A percentile compares a stretch with the other conserved stretches of the same genome.
These are phyloP conservation scores for Aristolochia contorta DNA, from an alignment of 164 flowering plant species.

Conservation along the genomic window DNA sequence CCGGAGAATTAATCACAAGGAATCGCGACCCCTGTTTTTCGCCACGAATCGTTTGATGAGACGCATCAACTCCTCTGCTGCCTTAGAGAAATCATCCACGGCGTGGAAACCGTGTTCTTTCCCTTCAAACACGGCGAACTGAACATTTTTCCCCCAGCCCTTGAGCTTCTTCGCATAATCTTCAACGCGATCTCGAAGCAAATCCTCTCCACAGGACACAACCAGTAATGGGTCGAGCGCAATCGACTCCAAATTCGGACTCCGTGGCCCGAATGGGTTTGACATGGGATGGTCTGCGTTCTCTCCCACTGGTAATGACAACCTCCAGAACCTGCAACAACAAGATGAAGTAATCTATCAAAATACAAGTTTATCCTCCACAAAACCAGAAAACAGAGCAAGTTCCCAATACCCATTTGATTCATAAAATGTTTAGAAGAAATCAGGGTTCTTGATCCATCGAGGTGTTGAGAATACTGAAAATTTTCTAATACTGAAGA, in stretches of 20 bases:
- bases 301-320: slow-evolving; percentile 50
- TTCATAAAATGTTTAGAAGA: too few relatives aligned
- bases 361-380: too few relatives aligned
- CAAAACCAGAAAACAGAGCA: too few relatives aligned
- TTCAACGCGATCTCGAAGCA: slow-evolving; percentile 45
- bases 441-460: too few relatives aligned
- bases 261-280: slow-evolving; percentile 58
- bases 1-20: too few relatives aligned
- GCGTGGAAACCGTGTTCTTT: slow-evolving; percentile 70
- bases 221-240: slow-evolving; percentile 54
- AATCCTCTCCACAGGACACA: slow-evolving; percentile 44
- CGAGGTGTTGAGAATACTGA: too few relatives aligned
- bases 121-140: slow-evolving; percentile 57
- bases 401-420: too few relatives aligned
- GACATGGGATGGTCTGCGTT: slow-evolving; percentile 54
- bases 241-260: slow-evolving; percentile 28
- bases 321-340: slow-evolving; percentile 56
- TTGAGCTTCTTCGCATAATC: slow-evolving; percentile 40
- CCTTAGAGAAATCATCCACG: slow-evolving; percentile 34
- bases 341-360: too few relatives aligned
- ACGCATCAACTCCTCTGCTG: slow-evolving; percentile 33
- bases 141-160: slow-evolving; percentile 43
- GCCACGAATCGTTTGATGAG: slow-evolving; percentile 41
- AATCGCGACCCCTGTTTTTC: too few relatives aligned
- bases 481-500: too few relatives aligned